Evolutionary conservation across 2,329 filamentous ascomycete genomes (phyloP), one percentile per base, ranked within the genome.

Genomic region (Neophaeococcomyces aloes): DNA sequence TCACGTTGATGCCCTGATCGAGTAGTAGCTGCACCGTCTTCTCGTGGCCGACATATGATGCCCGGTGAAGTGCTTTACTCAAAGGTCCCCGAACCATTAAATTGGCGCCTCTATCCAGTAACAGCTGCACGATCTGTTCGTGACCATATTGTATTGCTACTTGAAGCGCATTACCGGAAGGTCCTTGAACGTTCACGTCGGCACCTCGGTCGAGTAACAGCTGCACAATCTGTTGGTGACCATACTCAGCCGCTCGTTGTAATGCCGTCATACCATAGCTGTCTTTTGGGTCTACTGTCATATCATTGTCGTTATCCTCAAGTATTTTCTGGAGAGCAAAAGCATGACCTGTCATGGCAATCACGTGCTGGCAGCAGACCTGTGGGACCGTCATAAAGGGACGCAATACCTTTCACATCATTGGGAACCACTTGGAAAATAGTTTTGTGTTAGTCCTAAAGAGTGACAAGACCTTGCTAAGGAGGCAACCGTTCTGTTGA

Each of bases 231-330:
- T 5, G 5, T 5, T 33, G 5, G 17, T 33, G n/a, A 14, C 31
- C 31, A 6, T 7, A 5, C 7, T 33, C n/a, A 6, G 31, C n/a
- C n/a, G 31, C 31, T n/a, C n/a, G 7, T 5, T 33, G 31, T 14
- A 33, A 18, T 14, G 31, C 31, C 29, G 13, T 42, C 13, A 35
- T 33, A 35, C 45, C 52, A 38, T 49, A 11, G 29, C 32, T 43
- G 25, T 48, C 38, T 42, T 41, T 27, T 34, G 31, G 6, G 5
- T 33, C 17, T n/a, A n/a, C n/a, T n/a, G n/a, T n/a, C 5, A 33
- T 5, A 33, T 33, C 23, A 10, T 6, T 6, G 5, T 10, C 23
- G 10, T 10, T 27, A 6, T 10, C 10, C 10, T 27, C 5, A 10
- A 27, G 10, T 27, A 27, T 27, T 6, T 5, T 10, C 10, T 27